These are phyloP conservation scores for Pythium chondricola DNA, from an alignment of 352 stramenopile species.

Conservation along the genomic window DNA sequence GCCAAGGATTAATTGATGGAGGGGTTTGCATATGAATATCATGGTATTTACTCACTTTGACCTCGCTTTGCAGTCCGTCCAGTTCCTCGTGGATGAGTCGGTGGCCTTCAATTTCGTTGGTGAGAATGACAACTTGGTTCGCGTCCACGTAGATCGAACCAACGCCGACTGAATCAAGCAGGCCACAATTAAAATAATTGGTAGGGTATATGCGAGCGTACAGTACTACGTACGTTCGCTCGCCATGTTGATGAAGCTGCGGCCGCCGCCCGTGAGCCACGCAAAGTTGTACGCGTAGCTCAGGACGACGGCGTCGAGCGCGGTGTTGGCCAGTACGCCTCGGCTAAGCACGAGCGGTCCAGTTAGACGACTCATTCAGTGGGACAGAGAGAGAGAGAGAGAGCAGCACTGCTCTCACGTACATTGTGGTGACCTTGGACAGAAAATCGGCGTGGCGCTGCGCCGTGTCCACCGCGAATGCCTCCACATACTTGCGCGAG, in stretches of 20 bases:
- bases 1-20: not conserved
- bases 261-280: slow-evolving; percentile 55
- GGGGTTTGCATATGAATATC: not conserved
- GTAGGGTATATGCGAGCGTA: too few relatives aligned
- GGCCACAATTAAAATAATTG: too few relatives aligned
- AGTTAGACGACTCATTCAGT: too few relatives aligned
- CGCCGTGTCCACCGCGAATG: slow-evolving; percentile 36
- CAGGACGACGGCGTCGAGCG: slow-evolving; percentile 42
- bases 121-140: slow-evolving; percentile 42
- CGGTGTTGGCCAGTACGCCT: slow-evolving; percentile 30
- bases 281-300: slow-evolving; percentile 60
- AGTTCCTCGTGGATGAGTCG: slow-evolving; percentile 66
- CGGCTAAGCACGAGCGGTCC: too few relatives aligned
- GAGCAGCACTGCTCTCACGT: slow-evolving; percentile 12
- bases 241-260: slow-evolving; percentile 66
- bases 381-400: not conserved
- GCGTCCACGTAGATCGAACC: slow-evolving; percentile 59
- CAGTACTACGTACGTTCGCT: slow-evolving; percentile 36
- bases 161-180: slow-evolving; percentile 27
- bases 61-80: slow-evolving; percentile 32
- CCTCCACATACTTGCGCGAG: slow-evolving; percentile 49
- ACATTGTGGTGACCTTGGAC: slow-evolving; percentile 41
- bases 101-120: slow-evolving; percentile 72
- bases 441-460: slow-evolving; percentile 42
- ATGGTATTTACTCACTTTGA: slow-evolving; percentile 18